Percentiles rank a stretch among this genome's conserved stretches.
Evolutionary conservation across 257 asterid genomes (phyloP).

Genomic region (Gentiana macrophylla): DNA sequence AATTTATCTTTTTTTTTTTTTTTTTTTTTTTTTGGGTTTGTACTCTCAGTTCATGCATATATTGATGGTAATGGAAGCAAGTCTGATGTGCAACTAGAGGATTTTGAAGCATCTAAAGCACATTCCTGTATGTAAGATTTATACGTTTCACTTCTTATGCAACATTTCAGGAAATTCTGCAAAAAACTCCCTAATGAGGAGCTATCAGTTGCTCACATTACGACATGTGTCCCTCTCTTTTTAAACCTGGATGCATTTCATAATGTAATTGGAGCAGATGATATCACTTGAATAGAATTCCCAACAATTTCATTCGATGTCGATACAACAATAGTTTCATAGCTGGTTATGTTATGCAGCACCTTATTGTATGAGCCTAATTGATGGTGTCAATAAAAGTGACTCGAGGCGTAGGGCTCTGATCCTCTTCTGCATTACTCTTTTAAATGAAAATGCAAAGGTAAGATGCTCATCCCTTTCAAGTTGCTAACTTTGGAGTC

Average conservation of each 20-base stretch:
- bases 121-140: slow-evolving; percentile 71
- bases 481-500: neutral
- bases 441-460: slow-evolving; percentile 60
- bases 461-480: slow-evolving; percentile 20
- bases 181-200: no score
- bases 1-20: no score
- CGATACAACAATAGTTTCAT: neutral
- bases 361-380: slow-evolving; percentile 49
- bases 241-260: no score
- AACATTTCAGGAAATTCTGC: no score
- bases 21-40: neutral
- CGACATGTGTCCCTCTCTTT: no score
- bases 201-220: no score
- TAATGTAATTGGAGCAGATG: no score
- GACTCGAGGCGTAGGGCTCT: slow-evolving; percentile 84
- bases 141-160: neutral
- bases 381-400: slow-evolving; percentile 76
- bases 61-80: slow-evolving; percentile 41
- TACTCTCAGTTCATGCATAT: slow-evolving; percentile 57
- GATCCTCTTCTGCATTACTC: slow-evolving; percentile 68
- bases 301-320: neutral
- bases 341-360: slow-evolving; percentile 33
- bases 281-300: slow-evolving; percentile 6
- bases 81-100: slow-evolving; percentile 49
- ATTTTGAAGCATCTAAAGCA: slow-evolving; percentile 46